Base-by-base conservation (phyloP, 306 rosid genomes). In the Trifolium fragiferum region DNA sequence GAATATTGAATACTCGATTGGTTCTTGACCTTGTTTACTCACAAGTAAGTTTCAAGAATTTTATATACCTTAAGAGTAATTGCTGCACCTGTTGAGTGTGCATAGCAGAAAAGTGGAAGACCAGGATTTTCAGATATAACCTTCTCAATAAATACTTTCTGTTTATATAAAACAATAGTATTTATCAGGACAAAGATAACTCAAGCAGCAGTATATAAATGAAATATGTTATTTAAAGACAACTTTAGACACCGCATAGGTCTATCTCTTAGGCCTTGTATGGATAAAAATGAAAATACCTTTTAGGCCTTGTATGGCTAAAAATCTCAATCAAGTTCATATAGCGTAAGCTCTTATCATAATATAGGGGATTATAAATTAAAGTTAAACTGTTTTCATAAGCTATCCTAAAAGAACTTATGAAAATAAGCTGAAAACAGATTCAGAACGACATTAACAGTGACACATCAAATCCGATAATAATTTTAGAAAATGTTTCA, bases 51-150 rank as follows among this genome's bases (percentile, higher is more conserved):
- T 74, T 63, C 57, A 43, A 65, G 72, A 32, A 40, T 70, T 32
- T 66, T 74, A 60, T 23, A 43, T 82, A 94, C 99, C 96, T 94
- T 94, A 1, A 94, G 88, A 59, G 84, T 64, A 68, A 94, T 94
- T 63, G 99, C 96, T 68, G 87, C 97, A 44, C 99, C 97, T 8
- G 99, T 94, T 58, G 99, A 94, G 82, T 94, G 99, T 65, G 90
- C 97, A 78, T 86, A 89, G 80, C 91, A 92, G 78, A 94, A 89
- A 76, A 93, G 90, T 16, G 96, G 97, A 37, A 89, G 83, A 8
- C 89, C 95, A 2, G 87, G 90, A 73, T 87, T 87, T 53, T 92
- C 97, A n/a, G 81, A 78, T 63, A 82, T 20, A 85, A 90, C 58
- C 84, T 90, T 94, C 78, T 89, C 93, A 55, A 90, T 73, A 79